These are phyloP conservation scores for Coffea canephora DNA, from an alignment of 257 asterid genomes.

Conservation along the genomic window DNA sequence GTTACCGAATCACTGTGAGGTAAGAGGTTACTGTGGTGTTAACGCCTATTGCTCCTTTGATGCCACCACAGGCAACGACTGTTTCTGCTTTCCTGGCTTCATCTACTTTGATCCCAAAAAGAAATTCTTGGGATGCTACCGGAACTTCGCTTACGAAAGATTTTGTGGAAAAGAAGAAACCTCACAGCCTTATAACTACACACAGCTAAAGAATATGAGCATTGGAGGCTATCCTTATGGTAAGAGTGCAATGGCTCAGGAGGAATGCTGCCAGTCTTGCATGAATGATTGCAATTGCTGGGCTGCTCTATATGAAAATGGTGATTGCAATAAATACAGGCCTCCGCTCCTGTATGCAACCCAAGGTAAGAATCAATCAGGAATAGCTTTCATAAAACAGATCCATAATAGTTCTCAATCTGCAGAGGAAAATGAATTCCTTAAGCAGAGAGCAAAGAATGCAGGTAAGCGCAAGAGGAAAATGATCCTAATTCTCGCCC, in stretches of 20 bases:
- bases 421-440: no score
- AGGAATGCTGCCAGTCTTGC: conserved; percentile 22
- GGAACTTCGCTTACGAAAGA: conserved; percentile 21
- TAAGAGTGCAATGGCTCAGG: conserved; percentile 7
- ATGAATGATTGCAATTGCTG: conserved; percentile 26
- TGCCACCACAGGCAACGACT: background rate
- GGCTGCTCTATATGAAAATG: conserved; percentile 9
- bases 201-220: background rate
- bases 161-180: conserved; percentile 16
- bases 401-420: background rate
- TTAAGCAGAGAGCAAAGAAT: no score
- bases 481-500: conserved; percentile 20
- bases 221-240: conserved; percentile 28
- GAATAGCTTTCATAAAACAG: conserved; percentile 18
- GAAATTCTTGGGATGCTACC: conserved; percentile 19
- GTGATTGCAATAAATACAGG: conserved; percentile 17
- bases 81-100: conserved; percentile 30
- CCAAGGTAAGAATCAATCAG: background rate
- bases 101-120: conserved; percentile 7
- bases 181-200: background rate
- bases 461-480: conserved; percentile 3
- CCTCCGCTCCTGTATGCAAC: conserved; percentile 24
- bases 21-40: conserved; percentile 23
- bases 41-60: conserved; percentile 19
- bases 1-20: conserved; percentile 13